Conservation (phyloP, 345 rosid genomes). For the Moricandia moricandioides region DNA sequence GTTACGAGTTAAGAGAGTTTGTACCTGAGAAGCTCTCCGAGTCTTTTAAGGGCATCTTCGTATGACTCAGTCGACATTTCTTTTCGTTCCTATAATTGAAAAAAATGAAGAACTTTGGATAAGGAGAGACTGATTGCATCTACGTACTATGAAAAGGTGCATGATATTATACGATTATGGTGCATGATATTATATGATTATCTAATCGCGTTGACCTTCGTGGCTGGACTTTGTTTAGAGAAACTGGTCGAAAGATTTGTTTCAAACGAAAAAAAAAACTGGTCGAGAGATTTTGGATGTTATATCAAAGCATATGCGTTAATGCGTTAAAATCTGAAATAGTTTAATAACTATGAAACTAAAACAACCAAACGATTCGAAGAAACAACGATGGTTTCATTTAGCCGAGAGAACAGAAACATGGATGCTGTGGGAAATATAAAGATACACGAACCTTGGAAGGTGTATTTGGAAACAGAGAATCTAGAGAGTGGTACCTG, state of each 20-base stretch:
- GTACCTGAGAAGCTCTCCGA: constrained; percentile 33
- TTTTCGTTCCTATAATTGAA: not conserved
- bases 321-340: not conserved
- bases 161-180: not conserved
- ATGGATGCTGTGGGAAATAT: not conserved
- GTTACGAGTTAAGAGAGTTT: not conserved
- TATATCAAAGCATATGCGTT: not conserved
- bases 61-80: constrained; percentile 32
- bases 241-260: no score
- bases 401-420: not conserved
- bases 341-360: not conserved
- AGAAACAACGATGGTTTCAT: not conserved
- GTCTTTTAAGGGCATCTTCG: constrained; percentile 27
- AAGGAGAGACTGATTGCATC: not conserved
- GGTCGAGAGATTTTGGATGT: not conserved
- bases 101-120: not conserved
- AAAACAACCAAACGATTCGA: not conserved
- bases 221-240: not conserved
- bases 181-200: not conserved
- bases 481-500: constrained; percentile 10
- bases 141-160: not conserved
- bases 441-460: constrained; percentile 2
- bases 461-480: not conserved
- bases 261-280: not conserved
- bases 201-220: not conserved